These are phyloP conservation scores for Boletus barrowsii DNA, from an alignment of 768 basidiomycete genomes.

Conservation along the genomic window DNA sequence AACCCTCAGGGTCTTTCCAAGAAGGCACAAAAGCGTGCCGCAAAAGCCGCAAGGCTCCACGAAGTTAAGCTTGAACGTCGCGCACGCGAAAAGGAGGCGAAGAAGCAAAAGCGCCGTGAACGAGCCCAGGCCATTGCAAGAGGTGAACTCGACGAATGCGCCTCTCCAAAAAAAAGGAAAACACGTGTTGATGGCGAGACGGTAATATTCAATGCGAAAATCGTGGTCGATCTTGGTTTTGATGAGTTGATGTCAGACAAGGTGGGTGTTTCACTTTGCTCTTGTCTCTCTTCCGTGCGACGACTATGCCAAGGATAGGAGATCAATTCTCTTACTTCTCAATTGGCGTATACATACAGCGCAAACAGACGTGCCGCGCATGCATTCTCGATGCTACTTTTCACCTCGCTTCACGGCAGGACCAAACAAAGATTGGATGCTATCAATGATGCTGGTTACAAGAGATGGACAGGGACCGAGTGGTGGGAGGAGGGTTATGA, in stretches of 20 bases:
- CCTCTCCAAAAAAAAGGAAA: constrained; percentile 17
- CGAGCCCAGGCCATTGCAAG: constrained; percentile 46
- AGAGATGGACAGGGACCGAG: constrained; percentile 76
- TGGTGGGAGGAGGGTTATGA: constrained; percentile 84
- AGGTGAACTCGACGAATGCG: constrained; percentile 44
- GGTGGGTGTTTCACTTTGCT: constrained; percentile 46
- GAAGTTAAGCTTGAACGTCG: constrained; percentile 71
- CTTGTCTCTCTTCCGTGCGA: constrained; percentile 9
- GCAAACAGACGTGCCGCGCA: constrained; percentile 69
- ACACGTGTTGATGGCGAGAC: constrained; percentile 38
- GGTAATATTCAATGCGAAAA: constrained; percentile 52
- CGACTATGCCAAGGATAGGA: constrained; percentile 54
- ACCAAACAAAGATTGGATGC: constrained; percentile 63
- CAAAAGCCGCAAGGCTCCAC: constrained; percentile 64
- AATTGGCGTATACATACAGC: constrained; percentile 90
- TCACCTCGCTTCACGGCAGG: constrained; percentile 76
- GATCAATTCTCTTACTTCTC: constrained; percentile 82
- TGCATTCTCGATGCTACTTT: constrained; percentile 72
- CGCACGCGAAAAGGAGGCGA: constrained; percentile 71
- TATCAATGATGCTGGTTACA: constrained; percentile 64
- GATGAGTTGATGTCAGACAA: constrained; percentile 93
- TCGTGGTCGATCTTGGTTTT: constrained; percentile 87
- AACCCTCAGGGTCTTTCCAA: constrained; percentile 55
- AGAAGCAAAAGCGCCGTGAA: constrained; percentile 67
- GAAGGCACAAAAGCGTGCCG: constrained; percentile 72